Percentiles rank a stretch among this genome's conserved stretches.
phyloP scores from a whole-genome alignment of 257 asterid genomes.

The Solanum lycopersicoides region DNA sequence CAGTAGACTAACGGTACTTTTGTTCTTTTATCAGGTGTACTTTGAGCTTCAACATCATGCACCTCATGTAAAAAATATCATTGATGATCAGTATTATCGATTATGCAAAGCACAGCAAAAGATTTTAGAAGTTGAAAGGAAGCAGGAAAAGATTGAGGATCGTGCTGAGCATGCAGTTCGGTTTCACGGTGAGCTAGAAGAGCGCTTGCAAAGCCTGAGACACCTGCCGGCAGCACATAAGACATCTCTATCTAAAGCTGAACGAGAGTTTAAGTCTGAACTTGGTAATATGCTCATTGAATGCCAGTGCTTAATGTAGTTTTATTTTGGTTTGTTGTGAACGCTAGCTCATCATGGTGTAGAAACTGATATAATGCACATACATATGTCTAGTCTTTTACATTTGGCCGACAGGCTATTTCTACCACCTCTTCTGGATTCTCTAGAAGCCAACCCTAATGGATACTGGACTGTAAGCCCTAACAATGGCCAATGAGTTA shows the following conservation, averaged over 20 bases:
- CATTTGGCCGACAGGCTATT: not conserved
- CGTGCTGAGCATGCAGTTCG: constrained; percentile 43
- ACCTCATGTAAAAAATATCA: constrained; percentile 63
- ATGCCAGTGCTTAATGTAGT: not conserved
- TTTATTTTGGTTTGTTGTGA: not conserved
- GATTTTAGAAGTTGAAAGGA: constrained; percentile 46
- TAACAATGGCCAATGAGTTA: not conserved
- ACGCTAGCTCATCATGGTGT: not conserved
- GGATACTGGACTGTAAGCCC: not conserved
- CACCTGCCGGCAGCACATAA: constrained; percentile 50
- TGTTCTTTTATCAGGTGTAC: constrained; percentile 45
- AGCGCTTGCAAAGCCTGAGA: constrained; percentile 55
- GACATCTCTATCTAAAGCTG: constrained; percentile 82
- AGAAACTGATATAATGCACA: not conserved
- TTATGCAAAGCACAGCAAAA: constrained; percentile 41
- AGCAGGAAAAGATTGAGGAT: constrained; percentile 45
- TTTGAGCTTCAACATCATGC: constrained; percentile 91
- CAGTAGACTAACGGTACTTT: not conserved
- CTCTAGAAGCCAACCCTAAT: not conserved
- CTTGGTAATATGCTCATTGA: constrained; percentile 36
- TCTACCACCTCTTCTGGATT: not conserved
- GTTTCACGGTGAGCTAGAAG: constrained; percentile 47
- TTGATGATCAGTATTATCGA: constrained; percentile 57
- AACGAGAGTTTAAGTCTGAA: constrained; percentile 70
- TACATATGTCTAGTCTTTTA: not conserved